Percentiles rank a stretch among this genome's conserved stretches.
phyloP scores from a whole-genome alignment of 441 rosid genomes.

The Arabidopsis lyrata region DNA sequence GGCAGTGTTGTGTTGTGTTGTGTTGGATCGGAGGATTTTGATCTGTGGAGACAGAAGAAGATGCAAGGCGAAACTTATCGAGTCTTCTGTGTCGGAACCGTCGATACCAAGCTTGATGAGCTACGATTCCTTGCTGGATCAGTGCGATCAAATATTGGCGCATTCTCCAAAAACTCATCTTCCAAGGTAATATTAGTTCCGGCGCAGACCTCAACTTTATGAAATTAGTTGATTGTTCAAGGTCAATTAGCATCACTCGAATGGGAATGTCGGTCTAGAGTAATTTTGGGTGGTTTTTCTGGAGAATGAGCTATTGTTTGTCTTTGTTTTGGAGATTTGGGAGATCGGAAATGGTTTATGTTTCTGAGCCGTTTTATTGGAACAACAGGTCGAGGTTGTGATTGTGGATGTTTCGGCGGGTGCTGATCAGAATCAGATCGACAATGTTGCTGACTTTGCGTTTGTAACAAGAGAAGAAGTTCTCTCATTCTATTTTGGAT shows the following conservation, averaged over 20 bases:
- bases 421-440: slow-evolving; percentile 47
- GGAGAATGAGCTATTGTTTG: too few species aligned
- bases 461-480: slow-evolving; percentile 65
- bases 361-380: slow-evolving; percentile 16
- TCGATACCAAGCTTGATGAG: slow-evolving; percentile 83
- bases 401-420: slow-evolving; percentile 79
- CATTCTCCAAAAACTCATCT: slow-evolving; percentile 53
- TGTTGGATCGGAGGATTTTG: background rate
- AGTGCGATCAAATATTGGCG: slow-evolving; percentile 59
- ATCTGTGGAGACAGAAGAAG: slow-evolving; percentile 46
- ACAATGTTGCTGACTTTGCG: slow-evolving; percentile 50
- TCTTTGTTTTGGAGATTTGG: background rate
- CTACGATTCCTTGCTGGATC: slow-evolving; percentile 71
- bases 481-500: slow-evolving; percentile 54
- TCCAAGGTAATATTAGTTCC: slow-evolving; percentile 51
- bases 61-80: slow-evolving; percentile 34
- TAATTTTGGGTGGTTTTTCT: background rate
- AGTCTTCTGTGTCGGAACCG: slow-evolving; percentile 84
- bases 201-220: too few species aligned
- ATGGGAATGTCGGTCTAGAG: background rate
- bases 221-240: background rate
- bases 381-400: slow-evolving; percentile 66
- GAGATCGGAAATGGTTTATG: background rate
- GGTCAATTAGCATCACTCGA: background rate
- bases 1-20: background rate